Evolutionary conservation across 176 grass and related monocot species (phyloP), one percentile per base, ranked within the genome.

Genomic region (Rhynchospora breviuscula): DNA sequence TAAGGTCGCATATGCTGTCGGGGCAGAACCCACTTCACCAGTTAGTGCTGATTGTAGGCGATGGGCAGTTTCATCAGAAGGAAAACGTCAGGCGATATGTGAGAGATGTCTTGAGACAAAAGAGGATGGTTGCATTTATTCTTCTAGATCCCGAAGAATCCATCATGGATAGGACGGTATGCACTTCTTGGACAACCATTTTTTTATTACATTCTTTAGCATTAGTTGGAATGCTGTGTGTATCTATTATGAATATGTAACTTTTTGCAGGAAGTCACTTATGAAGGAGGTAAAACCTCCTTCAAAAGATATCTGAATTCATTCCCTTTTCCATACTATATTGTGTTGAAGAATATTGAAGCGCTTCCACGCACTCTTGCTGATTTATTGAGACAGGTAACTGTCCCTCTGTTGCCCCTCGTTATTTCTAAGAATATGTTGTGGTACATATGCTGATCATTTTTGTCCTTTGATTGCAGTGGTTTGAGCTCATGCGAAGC

Each of bases 1-100:
- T 86, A 82, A 90, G 84, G 51, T 92, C 91, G 13, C 89, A 91
- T 43, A 95, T 67, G n/a, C 91, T 91, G 56, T 98, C 95, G 14
- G 95, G 92, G 7, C 82, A 98, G 84, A 98, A 93, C 72, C 95
- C 90, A 56, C 86, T 98, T 25, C 89, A 98, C 67, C 92, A 98
- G 59, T 90, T 98, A 29, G 47, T 98, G 85, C 69, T 98, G 58
- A 93, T 98, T 76, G 93, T 98, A 88, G 88, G 89, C 8, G 95
- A 98, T 87, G 95, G 95, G 17, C 89, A 87, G 67, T 93, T 98
- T 87, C 89, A 93, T 84, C 90, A 98, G 58, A 98, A 98, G 95
- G 89, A 94, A 87, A 94, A 93, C 75, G 79, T 98, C 74, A 93
- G 84, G 75, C 87, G 92, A 21, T 81, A 63, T 76, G 86, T 98